Base-by-base conservation (phyloP, 495 filamentous ascomycete species). In the Trichocladium uniseriatum region DNA sequence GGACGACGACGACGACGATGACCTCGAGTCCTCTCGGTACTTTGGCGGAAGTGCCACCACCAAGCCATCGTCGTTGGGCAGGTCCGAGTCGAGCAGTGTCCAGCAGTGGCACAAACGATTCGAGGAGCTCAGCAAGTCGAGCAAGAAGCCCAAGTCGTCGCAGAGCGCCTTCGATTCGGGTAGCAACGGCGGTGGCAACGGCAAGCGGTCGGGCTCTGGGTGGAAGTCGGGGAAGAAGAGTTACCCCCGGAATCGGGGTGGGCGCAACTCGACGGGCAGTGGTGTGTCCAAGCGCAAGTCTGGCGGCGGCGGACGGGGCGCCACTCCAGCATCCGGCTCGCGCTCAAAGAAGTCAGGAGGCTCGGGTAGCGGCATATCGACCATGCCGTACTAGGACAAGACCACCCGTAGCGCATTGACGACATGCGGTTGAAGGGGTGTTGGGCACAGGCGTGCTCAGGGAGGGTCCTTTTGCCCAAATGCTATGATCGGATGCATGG, bases 321-420 rank as follows among this genome's bases (percentile, higher is more conserved):
- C 16, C 18, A 31, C 38, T 10, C 16, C 14, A 11, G 36, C 36
- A 14, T 34, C n/a, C 0, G 28, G 38, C 15, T 35, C 32, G 7
- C 36, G 35, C 10, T 29, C 40, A 1, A 39, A 20, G 22, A 29
- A 10, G 49, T n/a, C n/a, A 27, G 49, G 49, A n/a, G 51, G 52
- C n/a, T 20, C 53, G 45, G 41, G 58, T 43, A 42, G 51, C 41
- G 61, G 66, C 15, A 68, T 73, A 31, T 56, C 54, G 18, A 61
- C 63, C 48, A 73, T 73, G 70, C 69, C 69, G 0, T 60, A 59
- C 42, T 72, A 45, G 66, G 38, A 5, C 14, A 3, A n/a, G n/a
- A n/a, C n/a, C n/a, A n/a, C n/a, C n/a, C n/a, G n/a, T n/a, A n/a
- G n/a, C n/a, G n/a, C n/a, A n/a, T n/a, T n/a, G 24, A 27, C 24